Percentiles rank a stretch among this genome's conserved stretches.
Conservation (phyloP, 352 stramenopile species). For the Phytophthora podocarpi region DNA sequence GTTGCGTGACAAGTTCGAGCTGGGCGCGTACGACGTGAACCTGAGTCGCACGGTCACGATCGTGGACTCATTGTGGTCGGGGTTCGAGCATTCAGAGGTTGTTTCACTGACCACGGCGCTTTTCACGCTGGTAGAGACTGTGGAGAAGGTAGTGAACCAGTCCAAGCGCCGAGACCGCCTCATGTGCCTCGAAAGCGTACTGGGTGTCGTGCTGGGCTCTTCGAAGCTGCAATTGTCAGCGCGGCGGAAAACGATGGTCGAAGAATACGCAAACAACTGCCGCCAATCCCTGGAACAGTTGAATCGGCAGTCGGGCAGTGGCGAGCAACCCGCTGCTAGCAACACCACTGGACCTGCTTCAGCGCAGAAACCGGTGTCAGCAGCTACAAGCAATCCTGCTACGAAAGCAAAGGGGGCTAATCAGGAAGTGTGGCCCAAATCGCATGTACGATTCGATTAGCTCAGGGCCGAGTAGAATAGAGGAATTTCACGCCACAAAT, state of each 20-base stretch:
- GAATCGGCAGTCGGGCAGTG: constrained; percentile 15
- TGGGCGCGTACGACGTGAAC: constrained; percentile 44
- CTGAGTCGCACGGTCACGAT: constrained; percentile 54
- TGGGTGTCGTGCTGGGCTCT: constrained; percentile 38
- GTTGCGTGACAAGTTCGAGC: constrained; percentile 47
- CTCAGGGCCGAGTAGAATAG: constrained; percentile 7
- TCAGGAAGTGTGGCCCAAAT: constrained; percentile 11
- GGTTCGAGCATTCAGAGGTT: constrained; percentile 42
- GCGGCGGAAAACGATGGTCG: constrained; percentile 34
- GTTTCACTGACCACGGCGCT: constrained; percentile 40
- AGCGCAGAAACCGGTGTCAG: background rate
- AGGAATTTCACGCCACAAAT: background rate
- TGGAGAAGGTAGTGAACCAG: constrained; percentile 41
- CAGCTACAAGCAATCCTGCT: background rate
- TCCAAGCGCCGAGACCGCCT: constrained; percentile 52
- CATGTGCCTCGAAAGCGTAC: constrained; percentile 51
- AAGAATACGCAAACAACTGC: constrained; percentile 56
- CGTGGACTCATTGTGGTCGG: constrained; percentile 47
- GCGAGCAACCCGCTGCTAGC: background rate
- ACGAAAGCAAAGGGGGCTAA: background rate
- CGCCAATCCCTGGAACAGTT: constrained; percentile 44
- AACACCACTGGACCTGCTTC: background rate
- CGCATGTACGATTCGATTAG: constrained; percentile 49
- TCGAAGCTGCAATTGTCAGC: constrained; percentile 35
- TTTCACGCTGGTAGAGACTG: constrained; percentile 48